phyloP scores from a whole-genome alignment of 176 grass and related monocot genomes.

The Zea mays region Zm-B73-REFERENCE-NAM-5.0 NC_050098.1:177967501-177968000 shows the following conservation, averaged over 20 bases:
- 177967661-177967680: neutral
- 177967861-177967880: neutral
- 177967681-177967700: constrained; percentile 12
- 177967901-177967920: constrained; percentile 35
- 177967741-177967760: neutral
- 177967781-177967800: constrained; percentile 28
- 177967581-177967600: neutral
- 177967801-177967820: constrained; percentile 16
- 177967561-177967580: neutral
- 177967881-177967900: neutral
- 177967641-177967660: neutral
- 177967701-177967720: neutral
- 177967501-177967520: neutral
- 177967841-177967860: constrained; percentile 26
- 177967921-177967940: constrained; percentile 61
- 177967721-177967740: constrained; percentile 20
- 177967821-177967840: constrained; percentile 38
- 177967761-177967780: constrained; percentile 6
- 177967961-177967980: constrained; percentile 77
- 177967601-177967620: constrained; percentile 28
- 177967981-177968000: constrained; percentile 79
- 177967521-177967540: constrained; percentile 5
- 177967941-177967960: constrained; percentile 67
- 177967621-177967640: neutral
- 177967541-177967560: constrained; percentile 2